phyloP scores from a whole-genome alignment of 441 rosid species.

The Pelargonium cotyledonis region DNA sequence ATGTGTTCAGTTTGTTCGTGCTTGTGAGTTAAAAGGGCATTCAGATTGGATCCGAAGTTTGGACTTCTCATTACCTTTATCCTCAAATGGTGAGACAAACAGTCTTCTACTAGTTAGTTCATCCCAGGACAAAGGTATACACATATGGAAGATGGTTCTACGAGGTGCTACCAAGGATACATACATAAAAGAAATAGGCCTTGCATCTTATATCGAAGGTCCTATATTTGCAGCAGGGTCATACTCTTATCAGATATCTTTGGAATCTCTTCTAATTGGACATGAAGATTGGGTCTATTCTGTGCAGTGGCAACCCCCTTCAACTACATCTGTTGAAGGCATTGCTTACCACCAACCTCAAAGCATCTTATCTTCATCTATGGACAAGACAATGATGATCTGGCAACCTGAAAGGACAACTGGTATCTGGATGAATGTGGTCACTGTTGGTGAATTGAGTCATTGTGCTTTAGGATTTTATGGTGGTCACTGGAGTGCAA shows the following conservation, averaged over 20 bases:
- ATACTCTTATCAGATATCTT: constrained; percentile 72
- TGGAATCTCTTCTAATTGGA: constrained; percentile 89
- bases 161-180: constrained; percentile 34
- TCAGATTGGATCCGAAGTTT: constrained; percentile 91
- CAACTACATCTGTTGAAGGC: constrained; percentile 24
- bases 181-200: constrained; percentile 47
- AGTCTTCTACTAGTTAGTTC: constrained; percentile 82
- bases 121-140: constrained; percentile 89
- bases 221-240: constrained; percentile 62
- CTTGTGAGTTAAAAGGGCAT: constrained; percentile 92
- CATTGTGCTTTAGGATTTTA: constrained; percentile 97
- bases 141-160: constrained; percentile 75
- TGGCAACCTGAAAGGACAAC: constrained; percentile 85
- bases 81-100: constrained; percentile 30
- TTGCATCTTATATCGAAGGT: constrained; percentile 85
- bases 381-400: constrained; percentile 99
- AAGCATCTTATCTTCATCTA: constrained; percentile 80
- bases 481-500: constrained; percentile 91
- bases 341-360: constrained; percentile 46
- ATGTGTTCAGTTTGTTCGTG: constrained; percentile 54
- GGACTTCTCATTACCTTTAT: constrained; percentile 79
- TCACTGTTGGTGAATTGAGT: constrained; percentile 91
- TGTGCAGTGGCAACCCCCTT: constrained; percentile 91
- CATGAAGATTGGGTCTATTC: constrained; percentile 99
- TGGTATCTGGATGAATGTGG: constrained; percentile 96